Percentiles rank a stretch among this genome's conserved stretches.
phyloP scores from a whole-genome alignment of 805 yeast species.

The Saccharomycopsis fodiens region DNA sequence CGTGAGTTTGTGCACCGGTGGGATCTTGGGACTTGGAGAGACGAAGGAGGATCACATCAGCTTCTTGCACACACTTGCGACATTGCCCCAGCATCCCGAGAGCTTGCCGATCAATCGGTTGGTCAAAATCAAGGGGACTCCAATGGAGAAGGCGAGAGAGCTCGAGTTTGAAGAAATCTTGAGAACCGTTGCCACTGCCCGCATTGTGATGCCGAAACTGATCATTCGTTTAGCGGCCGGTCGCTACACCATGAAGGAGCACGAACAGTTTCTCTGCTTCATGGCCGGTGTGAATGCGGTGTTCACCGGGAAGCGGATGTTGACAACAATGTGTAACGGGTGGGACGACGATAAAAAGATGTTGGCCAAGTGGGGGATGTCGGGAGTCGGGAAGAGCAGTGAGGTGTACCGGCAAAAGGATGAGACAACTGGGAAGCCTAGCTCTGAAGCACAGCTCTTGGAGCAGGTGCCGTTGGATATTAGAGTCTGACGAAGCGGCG shows the following conservation, averaged over 20 bases:
- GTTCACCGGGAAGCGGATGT: constrained; percentile 74
- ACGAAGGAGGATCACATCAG: constrained; percentile 63
- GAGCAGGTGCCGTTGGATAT: too few species aligned
- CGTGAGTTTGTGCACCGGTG: constrained; percentile 68
- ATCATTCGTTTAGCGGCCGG: constrained; percentile 77
- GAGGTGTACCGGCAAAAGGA: background rate
- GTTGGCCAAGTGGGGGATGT: constrained; percentile 62
- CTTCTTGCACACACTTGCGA: constrained; percentile 58
- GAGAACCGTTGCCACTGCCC: constrained; percentile 68
- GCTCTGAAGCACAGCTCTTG: too few species aligned
- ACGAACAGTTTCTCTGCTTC: constrained; percentile 68
- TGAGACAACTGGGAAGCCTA: too few species aligned
- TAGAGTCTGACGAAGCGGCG: too few species aligned
- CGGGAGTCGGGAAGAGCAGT: background rate
- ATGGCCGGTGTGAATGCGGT: constrained; percentile 76
- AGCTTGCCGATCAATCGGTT: constrained; percentile 73
- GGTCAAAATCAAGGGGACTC: constrained; percentile 76
- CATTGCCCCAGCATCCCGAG: constrained; percentile 69
- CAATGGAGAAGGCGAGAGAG: constrained; percentile 47
- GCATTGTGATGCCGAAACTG: constrained; percentile 64
- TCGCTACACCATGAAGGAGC: constrained; percentile 70
- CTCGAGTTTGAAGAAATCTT: constrained; percentile 55
- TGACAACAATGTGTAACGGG: constrained; percentile 75
- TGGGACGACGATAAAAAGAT: constrained; percentile 75
- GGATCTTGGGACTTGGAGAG: constrained; percentile 74